These are phyloP conservation scores for Kingdonia uniflora DNA, from an alignment of 164 flowering plant species.

Conservation along the genomic window DNA sequence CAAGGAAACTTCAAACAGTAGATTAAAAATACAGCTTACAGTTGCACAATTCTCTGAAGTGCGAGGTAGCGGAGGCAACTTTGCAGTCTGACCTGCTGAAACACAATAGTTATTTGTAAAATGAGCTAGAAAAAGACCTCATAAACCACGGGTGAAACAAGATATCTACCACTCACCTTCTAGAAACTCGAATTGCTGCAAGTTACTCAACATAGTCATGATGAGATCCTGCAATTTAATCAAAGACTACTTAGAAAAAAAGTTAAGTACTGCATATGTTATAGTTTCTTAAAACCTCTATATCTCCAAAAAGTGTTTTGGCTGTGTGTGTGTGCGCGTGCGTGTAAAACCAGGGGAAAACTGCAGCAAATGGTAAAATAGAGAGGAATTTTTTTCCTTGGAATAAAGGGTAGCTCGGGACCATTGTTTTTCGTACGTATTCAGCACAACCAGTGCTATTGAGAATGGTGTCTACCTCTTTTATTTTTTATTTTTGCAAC, in stretches of 20 bases:
- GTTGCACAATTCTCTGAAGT: conserved; percentile 55
- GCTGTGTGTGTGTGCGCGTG: too few species aligned
- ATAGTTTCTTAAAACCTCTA: too few species aligned
- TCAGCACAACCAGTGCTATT: too few species aligned
- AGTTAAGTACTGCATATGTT: conserved; percentile 32
- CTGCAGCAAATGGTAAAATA: too few species aligned
- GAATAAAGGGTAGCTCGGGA: too few species aligned
- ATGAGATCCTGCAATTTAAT: conserved; percentile 59
- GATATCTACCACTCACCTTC: conserved; percentile 51
- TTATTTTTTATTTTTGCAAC: too few species aligned
- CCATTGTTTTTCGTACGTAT: too few species aligned
- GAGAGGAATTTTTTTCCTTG: too few species aligned
- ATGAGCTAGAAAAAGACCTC: neutral
- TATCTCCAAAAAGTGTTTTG: too few species aligned
- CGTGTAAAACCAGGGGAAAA: too few species aligned
- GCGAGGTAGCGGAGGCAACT: conserved; percentile 48
- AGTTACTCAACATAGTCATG: conserved; percentile 46
- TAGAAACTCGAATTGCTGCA: conserved; percentile 58
- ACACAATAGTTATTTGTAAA: conserved; percentile 9
- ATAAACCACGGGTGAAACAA: neutral
- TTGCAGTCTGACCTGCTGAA: conserved; percentile 70
- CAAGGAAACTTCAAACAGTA: neutral
- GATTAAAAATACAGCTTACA: conserved; percentile 36
- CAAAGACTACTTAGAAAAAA: neutral
- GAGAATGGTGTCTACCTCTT: too few species aligned